Evolutionary conservation across 371 early-diverging fungal genomes (phyloP).

Genomic region (Mucor irregularis): DNA sequence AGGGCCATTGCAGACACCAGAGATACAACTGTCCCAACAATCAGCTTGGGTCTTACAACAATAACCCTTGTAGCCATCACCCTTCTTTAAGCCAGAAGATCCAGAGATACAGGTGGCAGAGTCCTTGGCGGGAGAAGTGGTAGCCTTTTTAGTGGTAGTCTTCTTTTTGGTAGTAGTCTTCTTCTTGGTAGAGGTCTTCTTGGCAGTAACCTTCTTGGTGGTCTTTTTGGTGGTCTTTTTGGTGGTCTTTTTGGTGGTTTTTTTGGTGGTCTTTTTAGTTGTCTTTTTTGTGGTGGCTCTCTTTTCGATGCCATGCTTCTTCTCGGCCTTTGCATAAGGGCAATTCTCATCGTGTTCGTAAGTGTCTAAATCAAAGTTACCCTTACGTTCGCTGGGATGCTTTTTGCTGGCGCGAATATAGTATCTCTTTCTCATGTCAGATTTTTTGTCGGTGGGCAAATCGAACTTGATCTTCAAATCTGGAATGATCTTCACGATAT

Average conservation of each 20-base stretch:
- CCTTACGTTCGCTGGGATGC: not conserved
- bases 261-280: not conserved
- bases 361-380: conserved; percentile 14
- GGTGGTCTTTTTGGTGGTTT: not conserved
- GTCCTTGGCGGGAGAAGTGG: not conserved
- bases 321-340: conserved; percentile 11
- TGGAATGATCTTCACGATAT: conserved; percentile 37
- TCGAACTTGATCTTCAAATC: conserved; percentile 41
- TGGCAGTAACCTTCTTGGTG: conserved; percentile 5
- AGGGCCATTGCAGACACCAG: conserved; percentile 2
- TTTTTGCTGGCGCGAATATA: conserved; percentile 16
- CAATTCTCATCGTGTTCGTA: conserved; percentile 20
- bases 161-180: conserved; percentile 9
- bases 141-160: conserved; percentile 13
- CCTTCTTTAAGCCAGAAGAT: not conserved
- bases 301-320: not conserved
- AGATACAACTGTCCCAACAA: conserved; percentile 5
- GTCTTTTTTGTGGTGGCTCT: not conserved
- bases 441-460: conserved; percentile 21
- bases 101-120: not conserved
- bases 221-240: conserved; percentile 11
- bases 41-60: conserved; percentile 10
- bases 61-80: conserved; percentile 12
- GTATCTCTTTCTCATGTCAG: conserved; percentile 18
- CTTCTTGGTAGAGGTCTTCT: not conserved